These are phyloP conservation scores for Trametes pubescens DNA, from an alignment of 1,284 basidiomycete species.

Conservation along the genomic window DNA sequence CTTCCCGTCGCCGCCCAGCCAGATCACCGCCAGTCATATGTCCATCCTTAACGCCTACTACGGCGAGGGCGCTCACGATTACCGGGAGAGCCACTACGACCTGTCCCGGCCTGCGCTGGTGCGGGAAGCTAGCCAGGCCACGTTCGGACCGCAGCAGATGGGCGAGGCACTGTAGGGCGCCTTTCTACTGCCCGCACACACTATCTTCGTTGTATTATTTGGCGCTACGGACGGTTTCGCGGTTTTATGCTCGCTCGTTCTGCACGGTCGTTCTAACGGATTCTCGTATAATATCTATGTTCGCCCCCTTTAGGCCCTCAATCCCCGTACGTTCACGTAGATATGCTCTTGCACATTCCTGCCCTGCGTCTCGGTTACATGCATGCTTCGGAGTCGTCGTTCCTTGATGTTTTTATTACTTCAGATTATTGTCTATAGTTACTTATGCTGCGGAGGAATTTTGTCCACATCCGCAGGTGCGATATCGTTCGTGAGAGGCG, in stretches of 20 bases:
- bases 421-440: conserved; percentile 29
- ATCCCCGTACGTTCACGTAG: conserved; percentile 1
- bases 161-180: conserved; percentile 39
- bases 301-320: background rate
- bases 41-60: conserved; percentile 37
- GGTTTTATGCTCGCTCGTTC: conserved; percentile 3
- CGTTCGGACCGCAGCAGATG: conserved; percentile 38
- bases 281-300: conserved; percentile 21
- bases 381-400: conserved; percentile 4
- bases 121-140: conserved; percentile 39
- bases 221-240: conserved; percentile 18
- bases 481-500: no score
- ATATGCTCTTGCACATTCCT: background rate
- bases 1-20: conserved; percentile 67
- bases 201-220: conserved; percentile 20
- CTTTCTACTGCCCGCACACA: background rate
- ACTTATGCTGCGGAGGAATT: background rate
- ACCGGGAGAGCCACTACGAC: conserved; percentile 23
- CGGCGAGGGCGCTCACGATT: conserved; percentile 27
- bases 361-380: background rate
- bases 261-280: conserved; percentile 22
- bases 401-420: conserved; percentile 28
- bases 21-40: conserved; percentile 34
- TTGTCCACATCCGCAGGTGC: background rate
- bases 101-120: conserved; percentile 29